Evolutionary conservation across 2,329 filamentous ascomycete species (phyloP), one percentile per base, ranked within the genome.

Genomic region (Sclerotiophoma versabilis): DNA sequence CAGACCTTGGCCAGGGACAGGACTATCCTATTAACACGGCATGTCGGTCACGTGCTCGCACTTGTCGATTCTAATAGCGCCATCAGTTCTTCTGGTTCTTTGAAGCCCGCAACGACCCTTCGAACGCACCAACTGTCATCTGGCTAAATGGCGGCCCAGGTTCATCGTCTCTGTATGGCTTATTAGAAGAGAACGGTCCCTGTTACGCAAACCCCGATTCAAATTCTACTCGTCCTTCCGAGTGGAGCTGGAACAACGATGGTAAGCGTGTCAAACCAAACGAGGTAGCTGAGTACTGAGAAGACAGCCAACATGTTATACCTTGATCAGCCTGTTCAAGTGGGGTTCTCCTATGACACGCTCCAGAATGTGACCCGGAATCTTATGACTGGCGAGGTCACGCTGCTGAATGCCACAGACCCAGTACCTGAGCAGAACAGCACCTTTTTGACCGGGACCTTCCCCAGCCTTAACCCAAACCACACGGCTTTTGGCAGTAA

Each of bases 291-390:
- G 20, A 17, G n/a, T 37, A 19, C 25, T 45, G 17, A 56, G 10
- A 0, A 3, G 12, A 8, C n/a, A 52, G 49, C 67, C 30, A 69
- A 70, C 53, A 70, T 70, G 71, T 79, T 90, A 15, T 90, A 87
- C 71, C 82, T 90, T 62, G 87, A 90, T 65, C 86, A 89, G 70
- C 88, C 84, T 5, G 80, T 79, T 15, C 81, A 84, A 50, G 81
- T 83, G 3, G 84, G 84, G 3, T 84, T 86, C 68, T 83, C 80
- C 2, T 84, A 85, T 34, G 59, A 68, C 19, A 59, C 59, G 3
- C 47, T 63, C 9, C 52, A 70, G 49, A 58, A 62, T 12, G 49
- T 65, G 3, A 63, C 58, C 10, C 41, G 66, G 4, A 43, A 70
- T 17, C 60, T 65, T 25, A 26, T 54, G 15, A 62, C 45, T 1